Evolutionary conservation across 768 basidiomycete genomes (phyloP).

Genomic region (Myochromella boudieri): DNA sequence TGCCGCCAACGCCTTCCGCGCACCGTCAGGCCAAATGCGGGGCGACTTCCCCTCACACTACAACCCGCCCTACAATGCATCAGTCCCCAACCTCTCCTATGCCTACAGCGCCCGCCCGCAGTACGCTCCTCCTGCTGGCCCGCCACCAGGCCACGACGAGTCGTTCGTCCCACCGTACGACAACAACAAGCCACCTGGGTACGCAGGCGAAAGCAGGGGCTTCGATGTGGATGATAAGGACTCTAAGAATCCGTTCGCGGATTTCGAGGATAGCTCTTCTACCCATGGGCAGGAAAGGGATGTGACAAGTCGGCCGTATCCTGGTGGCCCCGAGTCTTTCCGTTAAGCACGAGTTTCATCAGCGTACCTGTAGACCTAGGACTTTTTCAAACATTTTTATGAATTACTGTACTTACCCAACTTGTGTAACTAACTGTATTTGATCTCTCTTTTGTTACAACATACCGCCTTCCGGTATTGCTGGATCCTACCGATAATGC

Average conservation of each 20-base stretch:
- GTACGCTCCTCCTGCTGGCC: conserved; percentile 52
- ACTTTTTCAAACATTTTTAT: no score
- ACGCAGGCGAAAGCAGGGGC: conserved; percentile 34
- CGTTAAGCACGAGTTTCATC: no score
- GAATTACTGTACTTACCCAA: no score
- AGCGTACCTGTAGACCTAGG: no score
- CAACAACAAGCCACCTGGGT: conserved; percentile 51
- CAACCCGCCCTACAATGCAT: conserved; percentile 57
- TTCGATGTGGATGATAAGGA: conserved; percentile 38
- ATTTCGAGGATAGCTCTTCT: conserved; percentile 43
- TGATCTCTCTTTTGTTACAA: no score
- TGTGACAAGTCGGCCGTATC: conserved; percentile 37
- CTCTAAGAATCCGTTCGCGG: conserved; percentile 56
- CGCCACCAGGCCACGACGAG: conserved; percentile 42
- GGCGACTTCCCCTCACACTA: conserved; percentile 50
- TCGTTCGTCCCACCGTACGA: conserved; percentile 34
- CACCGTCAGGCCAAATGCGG: conserved; percentile 39
- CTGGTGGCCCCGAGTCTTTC: conserved; percentile 33
- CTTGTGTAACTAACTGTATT: no score
- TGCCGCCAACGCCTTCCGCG: conserved; percentile 48
- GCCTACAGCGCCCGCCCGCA: conserved; percentile 24
- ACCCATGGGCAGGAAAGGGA: conserved; percentile 37
- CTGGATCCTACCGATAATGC: no score
- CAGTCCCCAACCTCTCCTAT: conserved; percentile 30
- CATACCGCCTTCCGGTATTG: no score